Conservation (phyloP, 2,329 filamentous ascomycete genomes). For the Clathrospora elynae region DNA sequence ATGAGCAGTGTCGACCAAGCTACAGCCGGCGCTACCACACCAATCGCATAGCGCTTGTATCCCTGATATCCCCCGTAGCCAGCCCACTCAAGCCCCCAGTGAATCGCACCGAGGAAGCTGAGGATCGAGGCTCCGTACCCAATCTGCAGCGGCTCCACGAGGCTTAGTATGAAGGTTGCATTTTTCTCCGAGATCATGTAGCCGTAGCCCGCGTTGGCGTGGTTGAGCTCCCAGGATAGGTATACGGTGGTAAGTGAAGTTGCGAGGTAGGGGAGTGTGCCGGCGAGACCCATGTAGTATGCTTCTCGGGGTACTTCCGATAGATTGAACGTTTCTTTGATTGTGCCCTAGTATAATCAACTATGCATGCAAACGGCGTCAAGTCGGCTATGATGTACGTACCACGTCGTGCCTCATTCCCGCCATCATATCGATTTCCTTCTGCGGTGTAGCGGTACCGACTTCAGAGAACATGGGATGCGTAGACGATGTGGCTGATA, state of each 20-base stretch:
- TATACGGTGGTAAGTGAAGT: slow-evolving; percentile 84
- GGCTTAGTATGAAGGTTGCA: slow-evolving; percentile 71
- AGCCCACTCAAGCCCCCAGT: slow-evolving; percentile 90
- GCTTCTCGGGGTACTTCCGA: slow-evolving; percentile 54
- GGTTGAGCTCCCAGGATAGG: slow-evolving; percentile 81
- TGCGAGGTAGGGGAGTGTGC: slow-evolving; percentile 68
- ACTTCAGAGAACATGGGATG: slow-evolving; percentile 51
- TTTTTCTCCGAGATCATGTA: slow-evolving; percentile 71
- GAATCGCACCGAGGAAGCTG: slow-evolving; percentile 90
- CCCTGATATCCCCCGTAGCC: slow-evolving; percentile 69
- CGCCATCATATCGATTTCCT: slow-evolving; percentile 54
- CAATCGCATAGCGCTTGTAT: slow-evolving; percentile 81
- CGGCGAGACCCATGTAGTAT: slow-evolving; percentile 58
- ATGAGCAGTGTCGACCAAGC: slow-evolving; percentile 91
- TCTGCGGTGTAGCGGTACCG: slow-evolving; percentile 37
- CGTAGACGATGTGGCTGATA: slow-evolving; percentile 62
- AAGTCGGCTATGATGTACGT: slow-evolving; percentile 15
- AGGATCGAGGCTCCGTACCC: slow-evolving; percentile 92
- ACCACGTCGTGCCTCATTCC: slow-evolving; percentile 50
- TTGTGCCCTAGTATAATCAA: slow-evolving; percentile 54
- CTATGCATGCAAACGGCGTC: no score
- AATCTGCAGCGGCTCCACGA: slow-evolving; percentile 85
- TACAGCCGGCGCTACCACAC: slow-evolving; percentile 75
- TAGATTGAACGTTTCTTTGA: slow-evolving; percentile 57
- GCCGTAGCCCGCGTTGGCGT: slow-evolving; percentile 64